Conservation (phyloP, 306 rosid genomes). For the Adenanthera pavonina region DNA sequence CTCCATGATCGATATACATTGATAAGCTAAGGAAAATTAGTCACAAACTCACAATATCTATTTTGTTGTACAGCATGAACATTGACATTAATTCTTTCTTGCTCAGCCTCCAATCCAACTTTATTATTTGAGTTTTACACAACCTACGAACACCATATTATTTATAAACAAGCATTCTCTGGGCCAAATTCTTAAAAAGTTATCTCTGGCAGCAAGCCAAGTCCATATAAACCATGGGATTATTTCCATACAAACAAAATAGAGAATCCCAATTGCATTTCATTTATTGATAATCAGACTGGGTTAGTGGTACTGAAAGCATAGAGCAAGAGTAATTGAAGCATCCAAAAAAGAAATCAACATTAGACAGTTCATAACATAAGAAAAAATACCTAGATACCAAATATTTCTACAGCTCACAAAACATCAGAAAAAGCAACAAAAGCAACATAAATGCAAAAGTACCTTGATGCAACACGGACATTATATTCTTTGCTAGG, state of each 20-base stretch:
- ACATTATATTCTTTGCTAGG: slow-evolving; percentile 61
- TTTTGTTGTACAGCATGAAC: neutral
- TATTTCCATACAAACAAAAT: neutral
- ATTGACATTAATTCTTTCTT: neutral
- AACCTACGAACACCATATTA: slow-evolving; percentile 8
- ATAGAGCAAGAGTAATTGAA: too few relatives aligned
- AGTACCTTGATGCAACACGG: slow-evolving; percentile 63
- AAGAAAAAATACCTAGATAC: too few relatives aligned
- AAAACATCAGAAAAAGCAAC: slow-evolving; percentile 18
- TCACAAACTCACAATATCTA: neutral
- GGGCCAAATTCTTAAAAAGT: neutral
- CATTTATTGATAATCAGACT: too few relatives aligned
- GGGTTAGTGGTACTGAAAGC: too few relatives aligned
- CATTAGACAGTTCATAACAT: too few relatives aligned
- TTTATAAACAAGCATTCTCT: neutral
- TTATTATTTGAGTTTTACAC: neutral
- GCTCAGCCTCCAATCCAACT: neutral
- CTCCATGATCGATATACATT: neutral
- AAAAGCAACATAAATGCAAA: slow-evolving; percentile 7
- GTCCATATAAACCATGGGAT: neutral
- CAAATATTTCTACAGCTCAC: too few relatives aligned
- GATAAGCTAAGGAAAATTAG: neutral
- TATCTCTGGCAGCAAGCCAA: neutral
- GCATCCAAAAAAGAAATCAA: too few relatives aligned
- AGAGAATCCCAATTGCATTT: neutral